Evolutionary conservation across 768 basidiomycete genomes (phyloP).

Genomic region (Glaciozyma martinii): DNA sequence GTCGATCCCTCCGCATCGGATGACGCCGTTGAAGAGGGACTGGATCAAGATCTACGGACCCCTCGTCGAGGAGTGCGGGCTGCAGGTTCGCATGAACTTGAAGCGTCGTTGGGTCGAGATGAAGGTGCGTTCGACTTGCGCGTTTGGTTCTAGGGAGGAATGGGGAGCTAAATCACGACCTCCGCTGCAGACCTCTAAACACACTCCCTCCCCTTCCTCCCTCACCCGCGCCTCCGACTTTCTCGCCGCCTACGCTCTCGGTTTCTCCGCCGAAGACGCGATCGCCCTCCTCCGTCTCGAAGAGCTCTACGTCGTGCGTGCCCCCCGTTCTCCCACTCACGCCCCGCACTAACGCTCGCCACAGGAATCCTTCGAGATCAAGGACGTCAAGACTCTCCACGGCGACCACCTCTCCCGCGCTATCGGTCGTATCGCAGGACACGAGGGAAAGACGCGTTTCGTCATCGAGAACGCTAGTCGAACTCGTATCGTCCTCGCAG

Average conservation of each 20-base stretch:
- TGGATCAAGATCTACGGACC: conserved; percentile 95
- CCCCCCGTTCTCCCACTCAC: background rate
- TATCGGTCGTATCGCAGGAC: conserved; percentile 97
- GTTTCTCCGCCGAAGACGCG: conserved; percentile 95
- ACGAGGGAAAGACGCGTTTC: conserved; percentile 97
- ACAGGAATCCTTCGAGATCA: conserved; percentile 65
- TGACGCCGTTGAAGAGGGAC: conserved; percentile 93
- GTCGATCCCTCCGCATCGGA: conserved; percentile 88
- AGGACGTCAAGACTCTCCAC: conserved; percentile 95
- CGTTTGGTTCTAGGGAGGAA: background rate
- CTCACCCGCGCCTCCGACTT: conserved; percentile 97
- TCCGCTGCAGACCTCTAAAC: conserved; percentile 65
- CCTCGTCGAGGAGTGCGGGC: conserved; percentile 81
- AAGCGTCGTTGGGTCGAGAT: conserved; percentile 81
- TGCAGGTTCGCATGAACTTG: conserved; percentile 97
- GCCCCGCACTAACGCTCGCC: background rate
- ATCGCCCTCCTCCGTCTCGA: conserved; percentile 88
- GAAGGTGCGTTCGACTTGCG: conserved; percentile 52
- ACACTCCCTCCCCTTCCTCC: conserved; percentile 45
- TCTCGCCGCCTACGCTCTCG: conserved; percentile 84
- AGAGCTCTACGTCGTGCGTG: conserved; percentile 58
- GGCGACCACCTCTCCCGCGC: conserved; percentile 98
- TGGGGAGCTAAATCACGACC: background rate
- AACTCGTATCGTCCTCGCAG: conserved; percentile 95
- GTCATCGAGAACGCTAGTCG: conserved; percentile 95